phyloP scores from a whole-genome alignment of 2,329 filamentous ascomycete species.

The Corinectria fuckeliana region DNA sequence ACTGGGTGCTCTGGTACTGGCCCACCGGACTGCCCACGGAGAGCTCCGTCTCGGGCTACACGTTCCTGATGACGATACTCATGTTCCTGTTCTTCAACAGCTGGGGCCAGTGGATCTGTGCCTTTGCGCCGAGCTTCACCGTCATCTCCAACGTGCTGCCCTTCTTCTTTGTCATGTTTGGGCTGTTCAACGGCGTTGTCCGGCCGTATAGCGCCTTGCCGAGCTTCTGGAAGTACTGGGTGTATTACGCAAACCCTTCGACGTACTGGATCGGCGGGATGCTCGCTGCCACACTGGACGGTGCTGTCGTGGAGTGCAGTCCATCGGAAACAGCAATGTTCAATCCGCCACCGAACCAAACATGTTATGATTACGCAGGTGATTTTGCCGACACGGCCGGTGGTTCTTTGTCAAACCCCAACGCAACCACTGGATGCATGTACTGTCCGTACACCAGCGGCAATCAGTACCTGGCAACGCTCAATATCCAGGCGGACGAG shows the following conservation, averaged over 20 bases:
- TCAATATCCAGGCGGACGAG: constrained; percentile 58
- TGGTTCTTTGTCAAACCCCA: constrained; percentile 70
- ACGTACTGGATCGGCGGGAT: constrained; percentile 33
- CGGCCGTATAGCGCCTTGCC: constrained; percentile 69
- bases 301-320: constrained; percentile 48
- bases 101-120: constrained; percentile 86
- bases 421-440: constrained; percentile 65
- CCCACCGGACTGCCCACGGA: constrained; percentile 73
- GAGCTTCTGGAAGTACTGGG: constrained; percentile 63
- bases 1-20: constrained; percentile 81
- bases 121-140: constrained; percentile 79
- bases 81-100: constrained; percentile 78
- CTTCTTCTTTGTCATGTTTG: constrained; percentile 83
- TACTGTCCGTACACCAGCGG: constrained; percentile 69
- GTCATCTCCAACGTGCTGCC: constrained; percentile 78
- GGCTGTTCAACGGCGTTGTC: constrained; percentile 79
- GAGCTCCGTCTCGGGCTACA: constrained; percentile 71
- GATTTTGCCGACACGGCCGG: constrained; percentile 54
- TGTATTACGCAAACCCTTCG: constrained; percentile 32
- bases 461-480: constrained; percentile 67
- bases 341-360: constrained; percentile 67
- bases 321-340: constrained; percentile 50
- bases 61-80: constrained; percentile 78
- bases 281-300: constrained; percentile 28
- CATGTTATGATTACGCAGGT: constrained; percentile 69